Evolutionary conservation across 2,329 filamentous ascomycete genomes (phyloP).

Genomic region (Colletotrichum higginsianum): DNA sequence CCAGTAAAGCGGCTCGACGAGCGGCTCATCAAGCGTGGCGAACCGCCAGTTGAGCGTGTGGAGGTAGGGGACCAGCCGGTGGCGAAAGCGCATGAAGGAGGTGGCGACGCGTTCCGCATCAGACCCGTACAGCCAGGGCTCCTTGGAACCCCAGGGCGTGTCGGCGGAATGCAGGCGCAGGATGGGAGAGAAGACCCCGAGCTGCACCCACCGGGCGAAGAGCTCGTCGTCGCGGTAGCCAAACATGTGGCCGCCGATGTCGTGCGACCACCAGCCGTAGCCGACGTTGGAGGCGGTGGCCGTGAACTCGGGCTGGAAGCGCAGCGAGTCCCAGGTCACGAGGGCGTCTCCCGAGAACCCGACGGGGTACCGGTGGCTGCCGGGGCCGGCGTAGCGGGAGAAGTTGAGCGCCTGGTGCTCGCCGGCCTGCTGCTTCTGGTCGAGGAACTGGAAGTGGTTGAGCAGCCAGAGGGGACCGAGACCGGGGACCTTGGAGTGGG

Average conservation of each 20-base stretch:
- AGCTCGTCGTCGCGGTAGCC: slow-evolving; percentile 72
- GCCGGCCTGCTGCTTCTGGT: slow-evolving; percentile 60
- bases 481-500: slow-evolving; percentile 66
- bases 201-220: slow-evolving; percentile 72
- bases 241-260: slow-evolving; percentile 75
- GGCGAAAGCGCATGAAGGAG: too few relatives aligned
- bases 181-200: slow-evolving; percentile 73
- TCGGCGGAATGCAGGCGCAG: slow-evolving; percentile 73
- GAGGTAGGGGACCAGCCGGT: too few relatives aligned
- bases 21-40: too few relatives aligned
- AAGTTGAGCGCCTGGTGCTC: slow-evolving; percentile 65
- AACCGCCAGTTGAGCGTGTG: too few relatives aligned
- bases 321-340: slow-evolving; percentile 71
- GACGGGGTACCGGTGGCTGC: slow-evolving; percentile 75
- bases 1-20: too few relatives aligned
- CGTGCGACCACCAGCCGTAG: slow-evolving; percentile 79
- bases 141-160: slow-evolving; percentile 71
- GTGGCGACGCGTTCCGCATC: too few relatives aligned
- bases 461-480: slow-evolving; percentile 76
- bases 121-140: slow-evolving; percentile 71
- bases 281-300: slow-evolving; percentile 77
- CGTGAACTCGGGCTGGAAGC: slow-evolving; percentile 78
- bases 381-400: slow-evolving; percentile 74
- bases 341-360: slow-evolving; percentile 76
- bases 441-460: slow-evolving; percentile 76